These are phyloP conservation scores for Mariannaea elegans DNA, from an alignment of 2,329 filamentous ascomycete species.

Conservation along the genomic window DNA sequence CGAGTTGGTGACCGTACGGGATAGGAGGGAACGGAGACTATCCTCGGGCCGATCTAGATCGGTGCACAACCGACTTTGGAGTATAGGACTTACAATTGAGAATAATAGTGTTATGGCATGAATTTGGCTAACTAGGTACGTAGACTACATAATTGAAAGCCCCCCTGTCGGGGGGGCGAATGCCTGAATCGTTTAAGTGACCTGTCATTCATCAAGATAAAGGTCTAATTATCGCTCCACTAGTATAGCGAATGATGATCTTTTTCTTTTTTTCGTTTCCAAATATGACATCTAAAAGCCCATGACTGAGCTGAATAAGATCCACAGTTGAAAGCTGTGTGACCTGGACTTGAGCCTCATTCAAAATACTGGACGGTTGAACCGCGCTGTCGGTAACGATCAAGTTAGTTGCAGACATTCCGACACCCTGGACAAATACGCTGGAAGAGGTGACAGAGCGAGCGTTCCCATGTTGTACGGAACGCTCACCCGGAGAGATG, in stretches of 20 bases:
- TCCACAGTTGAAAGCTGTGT: background rate
- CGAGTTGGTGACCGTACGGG: slow-evolving; percentile 12
- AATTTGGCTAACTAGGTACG: no score
- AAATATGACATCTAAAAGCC: no score
- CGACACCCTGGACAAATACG: background rate
- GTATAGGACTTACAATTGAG: background rate
- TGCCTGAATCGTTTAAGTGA: slow-evolving; percentile 31
- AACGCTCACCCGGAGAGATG: background rate
- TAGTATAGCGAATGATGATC: no score
- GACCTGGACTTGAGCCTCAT: slow-evolving; percentile 1
- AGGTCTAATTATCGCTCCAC: no score
- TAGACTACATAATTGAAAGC: no score
- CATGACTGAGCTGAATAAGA: background rate
- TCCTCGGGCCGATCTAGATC: slow-evolving; percentile 8
- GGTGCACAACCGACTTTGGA: background rate
- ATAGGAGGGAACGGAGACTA: background rate
- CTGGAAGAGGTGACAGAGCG: background rate
- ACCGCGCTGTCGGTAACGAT: background rate
- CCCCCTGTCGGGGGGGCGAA: no score
- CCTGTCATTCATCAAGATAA: no score
- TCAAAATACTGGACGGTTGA: background rate
- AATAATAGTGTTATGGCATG: slow-evolving; percentile 19
- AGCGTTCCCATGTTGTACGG: slow-evolving; percentile 5
- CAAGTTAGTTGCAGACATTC: no score
- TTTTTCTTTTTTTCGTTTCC: no score